Evolutionary conservation across 1,139 yeast genomes (phyloP).

Genomic region (Kluyveromyces sp.): DNA sequence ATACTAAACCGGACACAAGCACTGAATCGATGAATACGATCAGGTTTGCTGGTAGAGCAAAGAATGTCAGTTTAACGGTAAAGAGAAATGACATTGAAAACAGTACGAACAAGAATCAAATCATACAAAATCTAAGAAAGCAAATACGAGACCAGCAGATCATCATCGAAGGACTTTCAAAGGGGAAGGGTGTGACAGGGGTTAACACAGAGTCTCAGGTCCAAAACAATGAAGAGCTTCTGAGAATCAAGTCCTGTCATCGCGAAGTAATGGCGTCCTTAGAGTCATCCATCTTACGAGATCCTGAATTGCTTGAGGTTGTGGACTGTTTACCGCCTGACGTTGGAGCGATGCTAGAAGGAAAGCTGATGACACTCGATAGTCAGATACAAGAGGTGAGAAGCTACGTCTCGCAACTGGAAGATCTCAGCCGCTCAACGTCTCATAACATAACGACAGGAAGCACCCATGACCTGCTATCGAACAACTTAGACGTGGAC

Average conservation of each 20-base stretch:
- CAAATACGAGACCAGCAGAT: slow-evolving; percentile 37
- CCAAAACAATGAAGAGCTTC: slow-evolving; percentile 22
- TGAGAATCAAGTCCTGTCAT: slow-evolving; percentile 33
- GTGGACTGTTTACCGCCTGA: slow-evolving; percentile 26
- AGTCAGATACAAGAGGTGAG: slow-evolving; percentile 22
- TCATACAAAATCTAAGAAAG: slow-evolving; percentile 39
- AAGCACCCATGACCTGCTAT: not conserved
- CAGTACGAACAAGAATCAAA: slow-evolving; percentile 36
- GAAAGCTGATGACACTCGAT: slow-evolving; percentile 24
- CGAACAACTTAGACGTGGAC: slow-evolving; percentile 3
- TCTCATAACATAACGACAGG: not conserved
- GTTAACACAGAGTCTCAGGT: slow-evolving; percentile 8
- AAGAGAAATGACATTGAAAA: slow-evolving; percentile 43
- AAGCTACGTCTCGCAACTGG: slow-evolving; percentile 19
- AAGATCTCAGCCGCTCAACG: slow-evolving; percentile 5
- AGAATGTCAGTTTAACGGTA: slow-evolving; percentile 68
- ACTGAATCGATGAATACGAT: slow-evolving; percentile 83
- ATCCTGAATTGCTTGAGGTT: slow-evolving; percentile 23
- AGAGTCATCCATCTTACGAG: slow-evolving; percentile 20
- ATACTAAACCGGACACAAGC: slow-evolving; percentile 46
- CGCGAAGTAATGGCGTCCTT: slow-evolving; percentile 28
- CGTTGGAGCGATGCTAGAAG: slow-evolving; percentile 23
- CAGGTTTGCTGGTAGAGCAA: slow-evolving; percentile 90
- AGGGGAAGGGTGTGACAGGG: slow-evolving; percentile 1
- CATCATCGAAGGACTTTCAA: slow-evolving; percentile 23